phyloP scores from a whole-genome alignment of 2,329 filamentous ascomycete genomes.

The Fusarium sp. region DNA sequence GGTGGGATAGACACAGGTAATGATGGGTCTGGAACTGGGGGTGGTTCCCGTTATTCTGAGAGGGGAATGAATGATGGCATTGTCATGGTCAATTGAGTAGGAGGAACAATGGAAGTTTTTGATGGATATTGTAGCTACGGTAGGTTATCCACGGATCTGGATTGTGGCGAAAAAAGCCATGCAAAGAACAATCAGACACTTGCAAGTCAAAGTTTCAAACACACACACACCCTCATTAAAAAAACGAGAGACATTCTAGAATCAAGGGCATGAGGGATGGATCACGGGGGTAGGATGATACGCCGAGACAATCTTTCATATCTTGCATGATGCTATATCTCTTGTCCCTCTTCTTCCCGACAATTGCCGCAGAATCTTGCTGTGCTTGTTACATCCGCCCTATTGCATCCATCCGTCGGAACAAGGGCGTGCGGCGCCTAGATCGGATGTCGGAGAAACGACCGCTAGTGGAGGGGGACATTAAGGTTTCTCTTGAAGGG shows the following conservation, averaged over 20 bases:
- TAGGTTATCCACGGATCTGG: not conserved
- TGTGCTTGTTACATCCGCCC: not conserved
- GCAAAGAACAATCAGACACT: not conserved
- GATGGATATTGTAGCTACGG: not conserved
- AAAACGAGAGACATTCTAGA: conserved; percentile 1
- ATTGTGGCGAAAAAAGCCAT: conserved; percentile 11
- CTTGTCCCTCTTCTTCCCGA: conserved; percentile 36
- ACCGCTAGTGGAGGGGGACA: not conserved
- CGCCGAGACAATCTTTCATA: not conserved
- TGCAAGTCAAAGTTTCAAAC: not conserved
- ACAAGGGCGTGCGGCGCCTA: conserved; percentile 16
- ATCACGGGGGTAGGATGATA: not conserved
- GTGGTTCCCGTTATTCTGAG: not conserved
- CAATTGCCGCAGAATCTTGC: conserved; percentile 37
- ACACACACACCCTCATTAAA: not conserved
- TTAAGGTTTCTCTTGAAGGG: not conserved
- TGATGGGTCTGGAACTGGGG: not conserved
- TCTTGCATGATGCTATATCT: not conserved
- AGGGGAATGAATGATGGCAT: not conserved
- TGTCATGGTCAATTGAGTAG: not conserved
- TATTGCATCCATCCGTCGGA: not conserved
- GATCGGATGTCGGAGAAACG: conserved; percentile 24
- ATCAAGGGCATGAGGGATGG: conserved; percentile 11
- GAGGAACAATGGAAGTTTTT: not conserved
- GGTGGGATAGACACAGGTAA: not conserved